These are phyloP conservation scores for Endocalyx cinctus DNA, from an alignment of 2,329 filamentous ascomycete genomes.

Conservation along the genomic window DNA sequence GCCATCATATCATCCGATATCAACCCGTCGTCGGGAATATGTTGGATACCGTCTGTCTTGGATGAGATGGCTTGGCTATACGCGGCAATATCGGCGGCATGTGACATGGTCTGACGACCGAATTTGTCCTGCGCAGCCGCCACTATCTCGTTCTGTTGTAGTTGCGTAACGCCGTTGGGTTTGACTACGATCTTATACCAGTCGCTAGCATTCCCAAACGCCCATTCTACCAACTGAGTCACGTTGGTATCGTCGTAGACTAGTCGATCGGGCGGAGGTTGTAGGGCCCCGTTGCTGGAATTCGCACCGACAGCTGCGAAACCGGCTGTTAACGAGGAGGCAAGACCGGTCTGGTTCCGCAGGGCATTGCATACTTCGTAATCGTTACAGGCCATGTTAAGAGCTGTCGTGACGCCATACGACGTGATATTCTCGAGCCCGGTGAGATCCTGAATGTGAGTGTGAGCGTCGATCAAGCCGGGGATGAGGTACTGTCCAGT, in stretches of 20 bases:
- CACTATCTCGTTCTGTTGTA: conserved; percentile 17
- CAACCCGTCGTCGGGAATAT: conserved; percentile 18
- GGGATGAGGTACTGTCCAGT: conserved; percentile 21
- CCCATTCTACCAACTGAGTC: conserved; percentile 11
- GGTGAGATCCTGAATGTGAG: conserved; percentile 18
- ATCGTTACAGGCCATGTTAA: conserved; percentile 22
- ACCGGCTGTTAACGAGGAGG: conserved; percentile 10
- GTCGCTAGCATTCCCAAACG: conserved; percentile 16
- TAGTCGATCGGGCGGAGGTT: conserved; percentile 8
- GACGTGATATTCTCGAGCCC: conserved; percentile 17
- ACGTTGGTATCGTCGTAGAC: conserved; percentile 10
- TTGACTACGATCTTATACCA: conserved; percentile 15
- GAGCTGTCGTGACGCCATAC: conserved; percentile 21
- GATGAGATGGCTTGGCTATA: conserved; percentile 15
- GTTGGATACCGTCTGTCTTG: conserved; percentile 17
- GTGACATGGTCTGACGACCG: conserved; percentile 13
- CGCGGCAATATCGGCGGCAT: conserved; percentile 11
- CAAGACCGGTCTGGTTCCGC: conserved; percentile 11
- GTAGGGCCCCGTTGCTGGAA: conserved; percentile 9
- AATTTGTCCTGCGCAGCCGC: conserved; percentile 10
- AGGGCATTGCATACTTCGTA: conserved; percentile 14
- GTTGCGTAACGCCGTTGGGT: conserved; percentile 10
- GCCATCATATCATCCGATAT: conserved; percentile 8
- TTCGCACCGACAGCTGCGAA: conserved; percentile 8
- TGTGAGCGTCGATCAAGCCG: conserved; percentile 25